Conservation (phyloP, 306 rosid genomes). For the Sophora flavescens region DNA sequence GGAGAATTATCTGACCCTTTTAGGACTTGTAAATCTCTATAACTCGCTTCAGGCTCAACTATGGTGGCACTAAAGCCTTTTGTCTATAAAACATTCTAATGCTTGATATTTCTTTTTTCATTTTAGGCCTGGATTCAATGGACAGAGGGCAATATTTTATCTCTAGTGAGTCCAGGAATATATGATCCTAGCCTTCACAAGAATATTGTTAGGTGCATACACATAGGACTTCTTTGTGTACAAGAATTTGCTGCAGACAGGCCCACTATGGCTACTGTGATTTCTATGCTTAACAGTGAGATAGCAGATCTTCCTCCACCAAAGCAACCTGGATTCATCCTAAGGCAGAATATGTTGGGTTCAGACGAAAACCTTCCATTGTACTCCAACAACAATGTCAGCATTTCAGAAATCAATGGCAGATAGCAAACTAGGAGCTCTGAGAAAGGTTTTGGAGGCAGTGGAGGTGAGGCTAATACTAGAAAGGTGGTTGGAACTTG, state of each 20-base stretch:
- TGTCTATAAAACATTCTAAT: not conserved
- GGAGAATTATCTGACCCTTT: constrained; percentile 24
- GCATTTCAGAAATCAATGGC: constrained; percentile 4
- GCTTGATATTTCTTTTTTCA: not conserved
- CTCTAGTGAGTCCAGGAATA: constrained; percentile 22
- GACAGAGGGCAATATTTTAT: constrained; percentile 27
- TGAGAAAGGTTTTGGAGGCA: not conserved
- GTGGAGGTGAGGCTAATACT: not conserved
- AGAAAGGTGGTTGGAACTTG: not conserved
- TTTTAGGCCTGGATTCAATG: constrained; percentile 48
- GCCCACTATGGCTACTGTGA: constrained; percentile 36
- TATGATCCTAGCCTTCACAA: not conserved
- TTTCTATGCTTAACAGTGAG: constrained; percentile 52
- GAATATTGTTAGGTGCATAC: constrained; percentile 42
- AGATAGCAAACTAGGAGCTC: constrained; percentile 6
- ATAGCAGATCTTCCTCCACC: constrained; percentile 38
- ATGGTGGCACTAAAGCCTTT: not conserved
- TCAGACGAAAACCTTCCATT: not conserved
- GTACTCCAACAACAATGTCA: not conserved
- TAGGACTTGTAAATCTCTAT: constrained; percentile 42
- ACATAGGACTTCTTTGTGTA: constrained; percentile 50
- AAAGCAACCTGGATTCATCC: constrained; percentile 42
- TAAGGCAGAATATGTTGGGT: not conserved
- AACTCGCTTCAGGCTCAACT: not conserved
- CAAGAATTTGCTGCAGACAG: constrained; percentile 45